Conservation (phyloP, 495 filamentous ascomycete genomes). For the Penicillium desertorum region DNA sequence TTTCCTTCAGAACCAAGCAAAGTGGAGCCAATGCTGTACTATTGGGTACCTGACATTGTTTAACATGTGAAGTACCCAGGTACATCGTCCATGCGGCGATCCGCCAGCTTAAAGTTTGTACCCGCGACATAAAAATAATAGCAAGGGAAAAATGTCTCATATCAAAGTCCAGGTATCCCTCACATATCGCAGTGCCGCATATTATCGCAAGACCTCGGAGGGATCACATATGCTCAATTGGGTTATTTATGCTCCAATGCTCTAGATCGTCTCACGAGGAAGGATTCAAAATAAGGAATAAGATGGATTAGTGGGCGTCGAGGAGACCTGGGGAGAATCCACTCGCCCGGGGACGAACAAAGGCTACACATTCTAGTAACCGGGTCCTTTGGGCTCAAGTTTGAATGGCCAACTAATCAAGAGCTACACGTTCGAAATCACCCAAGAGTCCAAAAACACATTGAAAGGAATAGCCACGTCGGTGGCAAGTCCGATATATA, state of each 20-base stretch:
- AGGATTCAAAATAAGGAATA: background rate
- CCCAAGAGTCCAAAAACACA: background rate
- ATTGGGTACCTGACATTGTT: constrained; percentile 21
- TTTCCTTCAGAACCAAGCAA: constrained; percentile 7
- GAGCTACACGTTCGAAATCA: background rate
- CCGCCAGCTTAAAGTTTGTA: constrained; percentile 24
- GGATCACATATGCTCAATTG: constrained; percentile 1
- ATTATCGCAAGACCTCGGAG: background rate
- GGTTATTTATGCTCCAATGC: background rate
- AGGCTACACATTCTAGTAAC: background rate
- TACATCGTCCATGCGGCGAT: constrained; percentile 29
- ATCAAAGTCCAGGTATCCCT: constrained; percentile 4
- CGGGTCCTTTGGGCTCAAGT: background rate
- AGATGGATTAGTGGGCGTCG: background rate
- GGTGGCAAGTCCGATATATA: constrained; percentile 17
- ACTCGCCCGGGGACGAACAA: background rate
- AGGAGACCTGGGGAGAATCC: constrained; percentile 1
- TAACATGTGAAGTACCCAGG: constrained; percentile 13
- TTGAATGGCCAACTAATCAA: background rate
- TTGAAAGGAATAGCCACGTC: background rate
- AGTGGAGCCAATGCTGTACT: constrained; percentile 2
- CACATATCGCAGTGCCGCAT: background rate
- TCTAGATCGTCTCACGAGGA: background rate
- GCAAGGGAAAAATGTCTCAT: constrained; percentile 30
- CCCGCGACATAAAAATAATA: constrained; percentile 18